Evolutionary conservation across 2,329 filamentous ascomycete species (phyloP).

Genomic region (Bipolaris zeicola): DNA sequence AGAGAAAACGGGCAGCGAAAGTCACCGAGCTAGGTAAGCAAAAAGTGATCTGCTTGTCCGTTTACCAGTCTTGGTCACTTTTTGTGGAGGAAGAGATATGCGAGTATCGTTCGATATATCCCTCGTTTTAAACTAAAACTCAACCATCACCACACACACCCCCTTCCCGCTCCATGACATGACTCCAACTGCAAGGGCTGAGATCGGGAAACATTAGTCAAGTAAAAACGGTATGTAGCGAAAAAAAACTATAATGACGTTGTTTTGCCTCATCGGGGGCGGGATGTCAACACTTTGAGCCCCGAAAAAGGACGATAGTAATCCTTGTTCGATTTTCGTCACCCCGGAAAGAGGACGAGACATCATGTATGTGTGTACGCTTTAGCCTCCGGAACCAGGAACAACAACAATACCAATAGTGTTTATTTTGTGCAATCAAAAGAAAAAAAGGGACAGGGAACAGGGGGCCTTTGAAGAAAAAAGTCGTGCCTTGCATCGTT

Average conservation of each 20-base stretch:
- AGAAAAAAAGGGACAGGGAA: too few relatives aligned
- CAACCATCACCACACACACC: too few relatives aligned
- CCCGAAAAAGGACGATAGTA: background rate
- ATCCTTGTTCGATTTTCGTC: too few relatives aligned
- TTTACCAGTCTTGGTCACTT: background rate
- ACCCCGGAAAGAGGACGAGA: too few relatives aligned
- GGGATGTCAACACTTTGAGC: too few relatives aligned
- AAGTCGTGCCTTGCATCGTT: too few relatives aligned
- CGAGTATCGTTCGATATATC: background rate
- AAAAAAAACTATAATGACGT: background rate
- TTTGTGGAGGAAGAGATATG: constrained; percentile 8
- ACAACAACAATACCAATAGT: too few relatives aligned
- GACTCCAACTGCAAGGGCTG: background rate
- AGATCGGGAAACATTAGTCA: background rate
- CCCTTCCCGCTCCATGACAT: background rate
- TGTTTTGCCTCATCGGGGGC: background rate
- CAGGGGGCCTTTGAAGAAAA: too few relatives aligned
- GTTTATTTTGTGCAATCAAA: too few relatives aligned
- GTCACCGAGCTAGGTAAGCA: constrained; percentile 5
- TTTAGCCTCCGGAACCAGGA: too few relatives aligned
- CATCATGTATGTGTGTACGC: too few relatives aligned
- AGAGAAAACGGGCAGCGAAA: constrained; percentile 7
- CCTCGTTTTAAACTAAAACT: background rate
- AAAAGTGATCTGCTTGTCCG: too few relatives aligned
- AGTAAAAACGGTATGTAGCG: background rate